Percentiles rank a stretch among this genome's conserved stretches.
These are phyloP conservation scores for Chaetomium sp. DNA, from an alignment of 2,329 filamentous ascomycete species.

Conservation along the genomic window DNA sequence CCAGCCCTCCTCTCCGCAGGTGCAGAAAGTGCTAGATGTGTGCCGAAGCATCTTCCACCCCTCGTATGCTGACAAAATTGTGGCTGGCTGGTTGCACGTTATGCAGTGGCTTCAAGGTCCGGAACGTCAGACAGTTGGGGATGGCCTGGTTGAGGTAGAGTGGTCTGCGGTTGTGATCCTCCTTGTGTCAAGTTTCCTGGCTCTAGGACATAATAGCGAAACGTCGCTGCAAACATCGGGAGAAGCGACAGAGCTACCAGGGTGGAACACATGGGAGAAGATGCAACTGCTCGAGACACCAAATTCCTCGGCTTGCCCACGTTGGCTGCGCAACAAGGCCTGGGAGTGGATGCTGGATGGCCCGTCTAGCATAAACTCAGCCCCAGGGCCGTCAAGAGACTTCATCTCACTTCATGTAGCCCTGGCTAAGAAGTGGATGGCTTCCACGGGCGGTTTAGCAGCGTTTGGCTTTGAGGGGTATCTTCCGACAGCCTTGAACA, in stretches of 20 bases:
- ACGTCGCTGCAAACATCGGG: constrained; percentile 11
- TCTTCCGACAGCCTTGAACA: constrained; percentile 53
- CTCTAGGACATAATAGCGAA: constrained; percentile 38
- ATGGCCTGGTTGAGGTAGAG: constrained; percentile 48
- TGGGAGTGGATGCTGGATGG: constrained; percentile 67
- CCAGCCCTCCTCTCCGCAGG: constrained; percentile 56
- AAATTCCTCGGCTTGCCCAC: constrained; percentile 43
- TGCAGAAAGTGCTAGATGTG: constrained; percentile 52
- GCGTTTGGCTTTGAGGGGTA: constrained; percentile 52
- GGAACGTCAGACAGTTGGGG: constrained; percentile 13
- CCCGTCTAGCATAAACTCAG: constrained; percentile 23
- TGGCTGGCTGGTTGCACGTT: constrained; percentile 67
- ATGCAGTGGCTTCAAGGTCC: constrained; percentile 55
- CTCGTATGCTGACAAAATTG: constrained; percentile 51
- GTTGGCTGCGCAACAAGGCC: constrained; percentile 54
- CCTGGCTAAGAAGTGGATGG: constrained; percentile 60
- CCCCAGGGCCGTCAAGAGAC: neutral
- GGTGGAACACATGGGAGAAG: constrained; percentile 35
- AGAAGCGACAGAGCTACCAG: constrained; percentile 2
- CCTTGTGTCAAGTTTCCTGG: constrained; percentile 57
- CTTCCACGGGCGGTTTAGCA: constrained; percentile 49
- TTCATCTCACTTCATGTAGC: constrained; percentile 49
- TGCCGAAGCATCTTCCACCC: constrained; percentile 59
- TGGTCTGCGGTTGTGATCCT: constrained; percentile 64
- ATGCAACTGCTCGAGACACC: constrained; percentile 42